Evolutionary conservation across 2,329 filamentous ascomycete genomes (phyloP).

Genomic region (Mycogone perniciosa): DNA sequence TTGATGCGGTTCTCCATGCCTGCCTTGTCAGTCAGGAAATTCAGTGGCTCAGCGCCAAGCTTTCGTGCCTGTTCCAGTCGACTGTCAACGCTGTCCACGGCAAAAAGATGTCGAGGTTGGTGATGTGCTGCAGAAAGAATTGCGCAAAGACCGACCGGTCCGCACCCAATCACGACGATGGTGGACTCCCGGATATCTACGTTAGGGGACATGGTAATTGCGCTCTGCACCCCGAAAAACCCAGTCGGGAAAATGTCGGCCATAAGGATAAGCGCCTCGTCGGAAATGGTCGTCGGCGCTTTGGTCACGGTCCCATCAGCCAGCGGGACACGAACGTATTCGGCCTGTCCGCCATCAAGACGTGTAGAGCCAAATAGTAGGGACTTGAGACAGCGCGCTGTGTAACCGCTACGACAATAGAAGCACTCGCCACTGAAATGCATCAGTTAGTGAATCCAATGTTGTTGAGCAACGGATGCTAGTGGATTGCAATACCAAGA

Average conservation of each 20-base stretch:
- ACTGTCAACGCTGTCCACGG: conserved; percentile 70
- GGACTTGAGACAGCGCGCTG: conserved; percentile 67
- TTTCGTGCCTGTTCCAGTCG: conserved; percentile 65
- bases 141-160: conserved; percentile 79
- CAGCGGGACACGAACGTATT: conserved; percentile 73
- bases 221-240: conserved; percentile 76
- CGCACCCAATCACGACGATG: conserved; percentile 77
- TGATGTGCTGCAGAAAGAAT: conserved; percentile 70
- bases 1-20: conserved; percentile 62
- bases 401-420: conserved; percentile 72
- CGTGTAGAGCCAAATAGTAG: conserved; percentile 62
- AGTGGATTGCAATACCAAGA: conserved; percentile 54
- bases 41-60: conserved; percentile 76
- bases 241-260: conserved; percentile 88
- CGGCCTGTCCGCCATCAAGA: conserved; percentile 74
- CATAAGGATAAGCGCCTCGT: conserved; percentile 77
- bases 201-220: conserved; percentile 52
- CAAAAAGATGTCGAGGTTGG: conserved; percentile 68
- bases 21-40: conserved; percentile 63
- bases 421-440: conserved; percentile 56
- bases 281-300: conserved; percentile 59
- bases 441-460: not conserved
- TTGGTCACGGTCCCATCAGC: conserved; percentile 77
- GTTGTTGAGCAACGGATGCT: not conserved
- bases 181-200: conserved; percentile 45